Evolutionary conservation across 352 stramenopile species (phyloP), one percentile per base, ranked within the genome.

Genomic region (Thalassiosira ordinaria): DNA sequence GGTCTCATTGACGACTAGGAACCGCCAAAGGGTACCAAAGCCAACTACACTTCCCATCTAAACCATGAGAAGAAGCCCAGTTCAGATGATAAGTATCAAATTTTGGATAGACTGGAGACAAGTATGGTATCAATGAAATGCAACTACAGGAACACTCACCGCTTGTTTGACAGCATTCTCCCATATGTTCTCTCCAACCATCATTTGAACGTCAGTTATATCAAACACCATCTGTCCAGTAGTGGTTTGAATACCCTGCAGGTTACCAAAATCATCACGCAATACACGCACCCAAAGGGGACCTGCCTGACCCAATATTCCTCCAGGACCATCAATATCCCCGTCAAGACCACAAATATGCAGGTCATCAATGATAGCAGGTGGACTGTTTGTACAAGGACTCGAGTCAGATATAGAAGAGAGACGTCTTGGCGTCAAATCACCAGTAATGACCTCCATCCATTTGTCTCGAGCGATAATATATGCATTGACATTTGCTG

Each of bases 331-430:
- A 31, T 56, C 47, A 6, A 56, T 29, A 0, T 56, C 16, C 0
- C 8, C 18, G n/a, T 56, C 47, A 18, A n/a, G n/a, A 44, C 11
- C 53, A 46, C 31, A 46, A 56, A 78, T 64, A 20, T 64, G 57
- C n/a, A 70, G 5, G 41, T 66, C 68, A 29, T 78, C 68, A 39
- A 78, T 60, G n/a, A n/a, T n/a, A n/a, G n/a, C n/a, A n/a, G n/a
- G n/a, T n/a, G n/a, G n/a, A 13, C 2, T 16, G 3, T 18, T 16
- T 4, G 47, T n/a, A 1, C 13, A 26, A 14, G 16, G 47, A 24
- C 1, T 26, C 8, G n/a, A 56, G 16, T n/a, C n/a, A n/a, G n/a
- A n/a, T n/a, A n/a, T n/a, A n/a, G n/a, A n/a, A n/a, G n/a, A n/a
- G n/a, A n/a, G n/a, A n/a, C n/a, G n/a, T n/a, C n/a, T n/a, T n/a